phyloP scores from a whole-genome alignment of 805 yeast species.

The Suhomyces sp. region DNA sequence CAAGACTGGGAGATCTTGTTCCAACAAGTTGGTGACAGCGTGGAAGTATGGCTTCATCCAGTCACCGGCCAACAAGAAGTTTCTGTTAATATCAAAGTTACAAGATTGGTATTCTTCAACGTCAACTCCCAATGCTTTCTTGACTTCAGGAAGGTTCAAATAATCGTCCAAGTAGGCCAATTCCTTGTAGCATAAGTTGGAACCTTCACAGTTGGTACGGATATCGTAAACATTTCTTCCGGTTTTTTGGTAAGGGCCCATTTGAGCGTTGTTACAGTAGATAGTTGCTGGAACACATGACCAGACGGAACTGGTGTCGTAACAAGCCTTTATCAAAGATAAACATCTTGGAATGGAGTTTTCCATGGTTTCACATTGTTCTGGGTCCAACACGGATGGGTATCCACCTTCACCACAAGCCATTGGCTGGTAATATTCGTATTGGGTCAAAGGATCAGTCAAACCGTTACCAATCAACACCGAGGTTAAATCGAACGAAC shows the following conservation, averaged over 20 bases:
- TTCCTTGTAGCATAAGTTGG: slow-evolving; percentile 73
- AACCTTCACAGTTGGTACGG: slow-evolving; percentile 71
- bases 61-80: slow-evolving; percentile 85
- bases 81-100: slow-evolving; percentile 72
- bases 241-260: slow-evolving; percentile 57
- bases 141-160: slow-evolving; percentile 74
- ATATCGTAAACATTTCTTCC: slow-evolving; percentile 93
- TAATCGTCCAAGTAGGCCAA: slow-evolving; percentile 72
- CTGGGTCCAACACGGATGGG: slow-evolving; percentile 68
- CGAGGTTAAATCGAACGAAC: slow-evolving; percentile 60
- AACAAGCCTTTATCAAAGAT: slow-evolving; percentile 73
- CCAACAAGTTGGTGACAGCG: slow-evolving; percentile 62
- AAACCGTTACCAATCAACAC: slow-evolving; percentile 91
- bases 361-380: slow-evolving; percentile 65
- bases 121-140: slow-evolving; percentile 85
- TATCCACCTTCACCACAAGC: slow-evolving; percentile 91
- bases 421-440: slow-evolving; percentile 84
- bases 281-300: slow-evolving; percentile 88
- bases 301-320: slow-evolving; percentile 69
- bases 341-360: slow-evolving; percentile 71
- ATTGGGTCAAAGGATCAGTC: slow-evolving; percentile 80
- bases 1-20: slow-evolving; percentile 72
- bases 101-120: slow-evolving; percentile 76
- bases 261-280: slow-evolving; percentile 82
- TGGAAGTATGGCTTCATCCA: slow-evolving; percentile 79